Evolutionary conservation across 2,329 filamentous ascomycete genomes (phyloP), one percentile per base, ranked within the genome.

Genomic region (Scleromitrula shiraiana): DNA sequence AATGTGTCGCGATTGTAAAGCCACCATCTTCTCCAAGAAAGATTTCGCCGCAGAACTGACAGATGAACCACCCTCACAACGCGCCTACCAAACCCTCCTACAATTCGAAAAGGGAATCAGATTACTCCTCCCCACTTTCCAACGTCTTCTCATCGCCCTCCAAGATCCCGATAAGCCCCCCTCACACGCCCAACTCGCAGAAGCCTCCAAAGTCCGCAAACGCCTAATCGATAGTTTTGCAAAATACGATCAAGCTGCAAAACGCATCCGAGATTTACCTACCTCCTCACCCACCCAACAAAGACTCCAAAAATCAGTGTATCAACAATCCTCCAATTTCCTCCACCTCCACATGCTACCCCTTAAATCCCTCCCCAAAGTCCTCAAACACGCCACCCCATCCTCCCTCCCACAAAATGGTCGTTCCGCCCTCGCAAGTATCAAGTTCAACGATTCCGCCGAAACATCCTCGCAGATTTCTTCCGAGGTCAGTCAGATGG

Each of bases 1-100:
- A 35, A 91, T 98, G 77, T 98, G 93, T 67, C 85, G 84, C 59
- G 88, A 94, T 49, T 98, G 93, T 70, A 88, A 77, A 55, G 68
- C 76, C 26, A 86, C 78, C 0, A 67, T 87, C 17, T 88, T 87
- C 65, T 77, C 77, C 59, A 78, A 77, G 57, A 74, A 77, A 50
- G 83, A 87, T 56, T 87, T 87, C 58, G 72, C 74, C 26, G 72
- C 74, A 24, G 78, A 82, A 52, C 63, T 81, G 7, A 67, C 69
- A 2, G 69, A 73, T 15, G 75, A 74, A 53, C 74, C 79, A n/a
- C 72, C 78, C 15, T 76, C 82, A 52, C 73, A 82, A 55, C 73
- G 79, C 26, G 72, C 80, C 1, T 87, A 85, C 59, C 77, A 82
- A 53, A 85, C 84, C 50, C 69, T 88, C 3, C 62, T 77, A 0